A percentile compares a stretch with the other conserved stretches of the same genome.
These are phyloP conservation scores for Gaillardinia entomophila DNA, from an alignment of 805 yeast genomes.

Conservation along the genomic window DNA sequence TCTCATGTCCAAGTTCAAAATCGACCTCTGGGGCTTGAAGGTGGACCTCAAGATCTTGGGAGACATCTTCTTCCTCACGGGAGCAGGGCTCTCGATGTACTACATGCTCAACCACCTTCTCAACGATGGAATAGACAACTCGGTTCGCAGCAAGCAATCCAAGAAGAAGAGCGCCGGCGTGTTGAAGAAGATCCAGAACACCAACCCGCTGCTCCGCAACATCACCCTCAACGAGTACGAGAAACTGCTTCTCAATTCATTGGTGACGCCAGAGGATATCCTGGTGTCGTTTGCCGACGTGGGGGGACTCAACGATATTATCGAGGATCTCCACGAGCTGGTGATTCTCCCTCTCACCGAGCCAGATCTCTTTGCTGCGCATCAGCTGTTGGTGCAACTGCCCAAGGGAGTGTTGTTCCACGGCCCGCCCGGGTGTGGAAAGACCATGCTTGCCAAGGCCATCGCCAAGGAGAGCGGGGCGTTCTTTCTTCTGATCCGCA, in stretches of 20 bases:
- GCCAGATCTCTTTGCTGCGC: slow-evolving; percentile 69
- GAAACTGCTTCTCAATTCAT: slow-evolving; percentile 64
- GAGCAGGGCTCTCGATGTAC: slow-evolving; percentile 68
- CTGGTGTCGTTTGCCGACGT: slow-evolving; percentile 71
- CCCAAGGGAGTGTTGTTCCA: slow-evolving; percentile 91
- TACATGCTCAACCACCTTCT: slow-evolving; percentile 45
- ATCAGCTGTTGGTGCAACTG: slow-evolving; percentile 67
- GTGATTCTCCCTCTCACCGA: slow-evolving; percentile 77
- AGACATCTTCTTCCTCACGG: slow-evolving; percentile 36
- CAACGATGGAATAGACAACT: slow-evolving; percentile 27
- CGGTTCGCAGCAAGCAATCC: slow-evolving; percentile 48
- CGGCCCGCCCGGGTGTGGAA: slow-evolving; percentile 98
- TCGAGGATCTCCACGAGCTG: slow-evolving; percentile 81
- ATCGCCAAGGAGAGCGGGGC: slow-evolving; percentile 90
- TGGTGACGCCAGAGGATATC: slow-evolving; percentile 82
- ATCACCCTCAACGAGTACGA: slow-evolving; percentile 69
- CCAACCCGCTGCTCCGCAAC: slow-evolving; percentile 53
- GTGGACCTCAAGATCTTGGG: slow-evolving; percentile 36
- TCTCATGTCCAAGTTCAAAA: slow-evolving; percentile 30
- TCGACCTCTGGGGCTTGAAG: slow-evolving; percentile 34
- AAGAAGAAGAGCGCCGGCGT: slow-evolving; percentile 53
- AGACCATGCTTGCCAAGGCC: slow-evolving; percentile 95
- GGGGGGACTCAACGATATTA: slow-evolving; percentile 81
- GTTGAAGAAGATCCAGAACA: slow-evolving; percentile 28
- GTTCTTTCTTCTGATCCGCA: slow-evolving; percentile 80